Conservation (phyloP, 805 yeast species). For the Saccharomycodes ludwigii region DNA sequence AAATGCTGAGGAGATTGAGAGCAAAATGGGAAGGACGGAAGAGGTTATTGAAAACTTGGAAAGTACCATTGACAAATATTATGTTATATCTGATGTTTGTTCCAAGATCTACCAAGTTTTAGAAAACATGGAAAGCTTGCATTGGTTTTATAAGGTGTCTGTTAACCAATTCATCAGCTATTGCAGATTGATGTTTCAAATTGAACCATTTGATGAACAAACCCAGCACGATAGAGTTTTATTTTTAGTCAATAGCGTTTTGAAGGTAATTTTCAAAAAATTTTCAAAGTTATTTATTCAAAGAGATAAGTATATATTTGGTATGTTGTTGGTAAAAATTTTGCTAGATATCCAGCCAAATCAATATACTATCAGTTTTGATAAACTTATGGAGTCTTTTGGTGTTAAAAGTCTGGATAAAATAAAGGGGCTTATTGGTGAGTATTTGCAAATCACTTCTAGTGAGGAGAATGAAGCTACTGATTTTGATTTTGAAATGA, state of each 20-base stretch:
- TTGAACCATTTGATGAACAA: conserved; percentile 6
- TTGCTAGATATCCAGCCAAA: conserved; percentile 11
- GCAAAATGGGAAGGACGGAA: conserved; percentile 41
- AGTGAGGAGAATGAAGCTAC: conserved; percentile 22
- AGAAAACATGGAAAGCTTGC: conserved; percentile 29
- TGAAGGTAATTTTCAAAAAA: conserved; percentile 32
- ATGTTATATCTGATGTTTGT: conserved; percentile 43
- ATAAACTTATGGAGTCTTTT: conserved; percentile 21
- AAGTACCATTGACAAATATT: conserved; percentile 31
- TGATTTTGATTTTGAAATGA: conserved; percentile 7
- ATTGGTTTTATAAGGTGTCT: conserved; percentile 48
- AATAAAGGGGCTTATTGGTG: too few species aligned
- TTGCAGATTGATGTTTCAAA: conserved; percentile 21
- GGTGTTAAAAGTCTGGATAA: conserved; percentile 26
- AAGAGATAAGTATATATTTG: conserved; percentile 34
- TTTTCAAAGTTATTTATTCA: conserved; percentile 35
- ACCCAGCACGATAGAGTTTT: conserved; percentile 17
- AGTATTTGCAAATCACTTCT: too few species aligned
- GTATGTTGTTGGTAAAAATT: conserved; percentile 24
- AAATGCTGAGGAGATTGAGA: conserved; percentile 43
- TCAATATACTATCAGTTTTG: conserved; percentile 18
- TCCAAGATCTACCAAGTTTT: conserved; percentile 38
- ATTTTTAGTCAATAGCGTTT: conserved; percentile 29
- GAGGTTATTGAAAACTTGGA: conserved; percentile 44
- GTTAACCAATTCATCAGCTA: conserved; percentile 30